Evolutionary conservation across 495 filamentous ascomycete genomes (phyloP).

Genomic region (Neurospora sp.): DNA sequence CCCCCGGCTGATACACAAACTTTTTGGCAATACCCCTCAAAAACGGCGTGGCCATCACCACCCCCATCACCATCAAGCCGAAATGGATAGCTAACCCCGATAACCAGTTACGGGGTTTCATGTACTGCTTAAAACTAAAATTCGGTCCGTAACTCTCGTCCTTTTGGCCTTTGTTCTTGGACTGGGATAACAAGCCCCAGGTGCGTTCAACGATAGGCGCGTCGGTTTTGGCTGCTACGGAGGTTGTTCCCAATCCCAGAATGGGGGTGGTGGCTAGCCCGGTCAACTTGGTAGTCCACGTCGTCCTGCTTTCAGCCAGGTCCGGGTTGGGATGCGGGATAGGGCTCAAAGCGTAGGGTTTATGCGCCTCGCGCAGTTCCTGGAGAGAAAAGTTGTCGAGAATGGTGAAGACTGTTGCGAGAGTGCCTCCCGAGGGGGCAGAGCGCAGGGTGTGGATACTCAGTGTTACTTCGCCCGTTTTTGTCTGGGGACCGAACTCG

Average conservation of each 20-base stretch:
- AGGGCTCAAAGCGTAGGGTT: slow-evolving; percentile 60
- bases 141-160: slow-evolving; percentile 54
- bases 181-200: slow-evolving; percentile 60
- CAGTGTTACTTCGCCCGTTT: slow-evolving; percentile 49
- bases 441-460: slow-evolving; percentile 51
- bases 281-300: slow-evolving; percentile 38
- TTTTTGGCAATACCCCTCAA: slow-evolving; percentile 21
- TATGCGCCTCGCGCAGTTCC: slow-evolving; percentile 44
- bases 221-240: slow-evolving; percentile 49
- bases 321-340: slow-evolving; percentile 40
- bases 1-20: slow-evolving; percentile 54
- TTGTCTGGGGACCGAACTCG: slow-evolving; percentile 32
- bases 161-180: slow-evolving; percentile 2
- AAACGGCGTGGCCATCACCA: slow-evolving; percentile 40
- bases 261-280: slow-evolving; percentile 53
- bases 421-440: slow-evolving; percentile 64
- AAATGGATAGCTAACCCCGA: slow-evolving; percentile 49
- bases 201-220: slow-evolving; percentile 60
- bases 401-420: slow-evolving; percentile 52
- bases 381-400: slow-evolving; percentile 50
- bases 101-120: slow-evolving; percentile 50
- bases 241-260: slow-evolving; percentile 59
- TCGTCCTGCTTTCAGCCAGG: slow-evolving; percentile 17
- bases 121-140: slow-evolving; percentile 64
- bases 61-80: slow-evolving; percentile 37